Base-by-base conservation (phyloP, 164 flowering plant species). In the Dillenia turbinata region DNA sequence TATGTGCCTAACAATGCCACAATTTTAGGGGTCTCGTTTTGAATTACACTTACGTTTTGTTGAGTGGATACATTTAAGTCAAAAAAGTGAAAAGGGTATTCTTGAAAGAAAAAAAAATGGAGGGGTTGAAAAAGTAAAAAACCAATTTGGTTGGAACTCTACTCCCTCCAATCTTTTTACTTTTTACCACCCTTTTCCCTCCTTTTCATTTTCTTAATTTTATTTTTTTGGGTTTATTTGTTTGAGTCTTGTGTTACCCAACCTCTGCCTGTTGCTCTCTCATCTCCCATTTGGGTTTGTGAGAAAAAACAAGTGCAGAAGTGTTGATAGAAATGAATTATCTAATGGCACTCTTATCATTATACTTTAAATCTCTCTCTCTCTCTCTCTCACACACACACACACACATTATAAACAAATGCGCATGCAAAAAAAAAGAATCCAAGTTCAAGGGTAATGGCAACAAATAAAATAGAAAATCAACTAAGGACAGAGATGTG, bases 261-360 rank as follows among this genome's bases (percentile, higher is more conserved):
- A 81, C 85, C 85, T 77, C 81, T 69, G 74, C 76, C 68, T 73
- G 78, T 70, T 64, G 3, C 68, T 69, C 75, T 69, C 77, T 69
- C 54, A 51, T 66, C 64, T 61, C 67, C 73, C 69, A 52, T 66
- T 61, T 63, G 17, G 62, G 15, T 70, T 71, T 60, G 26, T 44
- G 15, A 33, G 55, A 12, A 73, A 71, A 66, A 65, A 76, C 73
- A 63, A 15, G 19, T 62, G 46, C 19, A 56, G 81, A 65, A 58
- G 82, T 70, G 79, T 78, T 78, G 82, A 66, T 66, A 65, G 12
- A 33, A 52, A 9, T 52, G 55, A 52, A 52, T 15, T 15, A 8
- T 15, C 55, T 52, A 52, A 33, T 33, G 0, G 40, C 6, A 33
- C 40, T 26, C 40, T 26, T 26, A 26, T 26, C 40, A 26, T 33